Conservation (phyloP, 306 rosid genomes). For the Rubus idaeus region DNA sequence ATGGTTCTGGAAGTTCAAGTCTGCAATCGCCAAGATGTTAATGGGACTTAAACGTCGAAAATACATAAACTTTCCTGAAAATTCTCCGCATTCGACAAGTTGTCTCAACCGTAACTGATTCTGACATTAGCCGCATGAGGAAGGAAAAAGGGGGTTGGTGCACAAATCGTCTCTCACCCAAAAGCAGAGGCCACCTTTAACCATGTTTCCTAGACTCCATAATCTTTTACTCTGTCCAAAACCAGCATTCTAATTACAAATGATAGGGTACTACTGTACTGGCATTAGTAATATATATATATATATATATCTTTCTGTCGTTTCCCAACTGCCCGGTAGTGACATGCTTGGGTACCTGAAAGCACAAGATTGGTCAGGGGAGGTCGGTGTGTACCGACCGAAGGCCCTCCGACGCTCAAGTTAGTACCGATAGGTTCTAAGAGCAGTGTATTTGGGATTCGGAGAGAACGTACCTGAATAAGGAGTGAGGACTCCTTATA, state of each 20-base stretch:
- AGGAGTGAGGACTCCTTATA: no score
- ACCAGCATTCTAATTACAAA: neutral
- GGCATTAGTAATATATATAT: no score
- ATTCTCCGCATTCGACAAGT: neutral
- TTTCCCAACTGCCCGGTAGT: no score
- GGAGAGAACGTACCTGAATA: no score
- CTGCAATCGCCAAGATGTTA: neutral
- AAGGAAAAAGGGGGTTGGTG: neutral
- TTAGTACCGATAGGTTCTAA: no score
- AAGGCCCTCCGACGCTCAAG: no score
- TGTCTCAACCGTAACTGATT: neutral
- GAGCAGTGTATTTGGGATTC: no score
- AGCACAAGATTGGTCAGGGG: no score
- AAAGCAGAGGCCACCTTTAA: conserved; percentile 36
- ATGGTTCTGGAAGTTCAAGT: neutral
- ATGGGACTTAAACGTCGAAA: neutral
- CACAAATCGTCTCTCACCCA: conserved; percentile 29
- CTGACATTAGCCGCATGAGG: neutral
- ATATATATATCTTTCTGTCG: no score
- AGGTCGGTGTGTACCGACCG: no score
- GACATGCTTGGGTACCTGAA: no score
- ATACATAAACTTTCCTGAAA: neutral
- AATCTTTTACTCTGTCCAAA: conserved; percentile 62
- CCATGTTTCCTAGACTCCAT: conserved; percentile 68
- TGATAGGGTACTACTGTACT: neutral